These are phyloP conservation scores for Dothiorella sarmentorum DNA, from an alignment of 2,329 filamentous ascomycete species.

Conservation along the genomic window DNA sequence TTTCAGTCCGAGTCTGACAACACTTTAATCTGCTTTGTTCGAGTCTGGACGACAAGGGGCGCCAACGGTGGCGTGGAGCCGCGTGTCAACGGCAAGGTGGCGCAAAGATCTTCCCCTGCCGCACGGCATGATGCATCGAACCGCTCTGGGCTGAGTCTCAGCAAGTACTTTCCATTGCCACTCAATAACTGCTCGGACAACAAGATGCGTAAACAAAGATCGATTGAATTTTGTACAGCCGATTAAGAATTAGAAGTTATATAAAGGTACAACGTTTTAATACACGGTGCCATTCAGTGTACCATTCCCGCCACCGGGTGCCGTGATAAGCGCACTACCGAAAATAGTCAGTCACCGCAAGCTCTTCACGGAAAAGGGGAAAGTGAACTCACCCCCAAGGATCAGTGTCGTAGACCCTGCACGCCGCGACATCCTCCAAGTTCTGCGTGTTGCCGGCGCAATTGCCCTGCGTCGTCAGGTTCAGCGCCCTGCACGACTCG, in stretches of 20 bases:
- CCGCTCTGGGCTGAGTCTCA: too few relatives aligned
- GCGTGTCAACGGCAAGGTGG: too few relatives aligned
- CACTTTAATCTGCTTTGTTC: too few relatives aligned
- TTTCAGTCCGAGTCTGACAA: too few relatives aligned
- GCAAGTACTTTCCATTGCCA: too few relatives aligned
- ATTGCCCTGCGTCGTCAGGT: constrained; percentile 12
- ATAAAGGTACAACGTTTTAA: background rate
- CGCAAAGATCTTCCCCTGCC: too few relatives aligned
- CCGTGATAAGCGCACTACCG: background rate
- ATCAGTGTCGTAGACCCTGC: background rate
- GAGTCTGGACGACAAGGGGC: too few relatives aligned
- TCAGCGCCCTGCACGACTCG: background rate
- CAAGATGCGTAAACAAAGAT: too few relatives aligned
- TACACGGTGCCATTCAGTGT: background rate
- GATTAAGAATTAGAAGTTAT: background rate
- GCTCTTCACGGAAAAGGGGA: background rate
- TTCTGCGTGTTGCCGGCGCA: constrained; percentile 9
- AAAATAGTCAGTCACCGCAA: background rate
- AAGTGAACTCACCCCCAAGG: background rate
- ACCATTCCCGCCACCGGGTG: background rate
- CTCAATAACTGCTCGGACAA: too few relatives aligned
- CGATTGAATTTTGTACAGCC: background rate
- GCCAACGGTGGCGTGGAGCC: too few relatives aligned
- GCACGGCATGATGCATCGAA: too few relatives aligned
- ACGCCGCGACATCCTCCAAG: background rate